Base-by-base conservation (phyloP, 768 basidiomycete genomes). In the Termitomyces sp. region DNA sequence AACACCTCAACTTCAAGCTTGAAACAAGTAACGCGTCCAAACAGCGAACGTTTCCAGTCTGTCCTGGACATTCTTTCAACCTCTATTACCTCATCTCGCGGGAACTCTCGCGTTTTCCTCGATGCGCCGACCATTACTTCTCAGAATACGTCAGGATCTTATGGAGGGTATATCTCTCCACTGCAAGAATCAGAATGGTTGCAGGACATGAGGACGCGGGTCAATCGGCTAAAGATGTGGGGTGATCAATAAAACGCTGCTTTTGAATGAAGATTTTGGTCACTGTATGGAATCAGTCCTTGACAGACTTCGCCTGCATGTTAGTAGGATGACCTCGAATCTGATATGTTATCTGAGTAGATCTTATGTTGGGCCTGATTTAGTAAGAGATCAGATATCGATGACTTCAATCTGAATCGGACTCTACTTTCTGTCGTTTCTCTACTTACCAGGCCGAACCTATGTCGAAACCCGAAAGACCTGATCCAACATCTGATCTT, bases 391-490 rank as follows among this genome's bases (percentile, higher is more conserved):
- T 29, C 49, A 43, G 47, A 53, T 57, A 52, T 53, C 44, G 43
- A 48, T 59, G 16, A 43, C 57, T 53, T 43, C 10, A 5, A 46
- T 27, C 32, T 37, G 44, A 54, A 16, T 47, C n/a, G n/a, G n/a
- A n/a, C n/a, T n/a, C 10, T 4, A 32, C 37, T 58, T 52, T 31
- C 41, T 32, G 4, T 13, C 41, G 3, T 41, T 34, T 36, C 34
- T 43, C 20, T 9, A 26, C 48, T 52, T 24, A 27, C 32, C 26
- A 52, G 14, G 10, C 6, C 12, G 20, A 36, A 34, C 46, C 29
- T 12, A 73, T 72, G 70, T 69, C 70, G 22, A 71, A 71, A 53
- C 20, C 70, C 31, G 41, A 59, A 16, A 69, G 65, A 41, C 46
- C 64, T 13, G 69, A 72, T 56, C 59, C 67, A 46, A 57, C 60